Evolutionary conservation across 495 filamentous ascomycete genomes (phyloP), one percentile per base, ranked within the genome.

Genomic region (Neurospora sp.): DNA sequence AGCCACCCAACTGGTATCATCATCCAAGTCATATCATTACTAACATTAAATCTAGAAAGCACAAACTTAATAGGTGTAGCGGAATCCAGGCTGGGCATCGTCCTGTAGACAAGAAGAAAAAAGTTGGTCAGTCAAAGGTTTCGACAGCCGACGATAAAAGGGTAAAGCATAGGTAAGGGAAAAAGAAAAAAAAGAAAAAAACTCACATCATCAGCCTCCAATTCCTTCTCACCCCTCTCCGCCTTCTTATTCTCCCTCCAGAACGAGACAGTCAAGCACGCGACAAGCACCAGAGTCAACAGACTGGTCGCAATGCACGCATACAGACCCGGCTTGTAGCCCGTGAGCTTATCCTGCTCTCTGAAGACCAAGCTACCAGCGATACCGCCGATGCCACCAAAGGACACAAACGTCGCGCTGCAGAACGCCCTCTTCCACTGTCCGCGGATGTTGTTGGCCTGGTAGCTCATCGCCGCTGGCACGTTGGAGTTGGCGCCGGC

Each of bases 401-500:
- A 83, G 7, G 85, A 85, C 12, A 86, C 87, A 9, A 91, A 82
- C 3, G 85, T 88, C 1, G 89, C 89, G 71, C 83, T 86, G 77
- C 82, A 86, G 45, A 91, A 85, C 1, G 89, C 89, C 3, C 89
- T 83, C 73, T 87, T 90, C 89, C 89, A 91, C 79, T 90, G 89
- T 20, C 89, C 89, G 61, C 87, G 87, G 77, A 91, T 86, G 78
- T 91, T 91, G 82, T 90, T 91, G 39, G 88, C 87, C 79, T 91
- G 89, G 76, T 90, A 90, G 0, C 88, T 85, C 84, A 91, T 82
- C 61, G 83, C 74, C 18, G 80, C 78, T 6, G 87, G 89, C 42
- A 90, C 85, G 76, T 90, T 91, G 18, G 88, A 83, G 78, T 91
- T 91, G 65, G 83, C 83, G 16, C 86, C 86, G 4, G 86, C 86